phyloP scores from a whole-genome alignment of 305 asterid species.

The Fraxinus velutina region DNA sequence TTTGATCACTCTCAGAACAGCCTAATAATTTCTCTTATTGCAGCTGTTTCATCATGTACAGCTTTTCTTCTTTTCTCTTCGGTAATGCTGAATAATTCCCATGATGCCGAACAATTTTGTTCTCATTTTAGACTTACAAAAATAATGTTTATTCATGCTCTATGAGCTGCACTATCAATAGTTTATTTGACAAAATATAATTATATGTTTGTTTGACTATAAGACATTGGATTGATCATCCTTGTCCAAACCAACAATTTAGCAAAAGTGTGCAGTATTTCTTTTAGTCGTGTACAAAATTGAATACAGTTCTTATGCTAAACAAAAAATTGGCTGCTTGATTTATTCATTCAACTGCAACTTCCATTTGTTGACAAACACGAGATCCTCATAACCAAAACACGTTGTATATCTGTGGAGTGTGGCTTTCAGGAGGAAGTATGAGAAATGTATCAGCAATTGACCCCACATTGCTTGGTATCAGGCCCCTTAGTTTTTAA shows the following conservation, averaged over 20 bases:
- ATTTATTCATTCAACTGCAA: no score
- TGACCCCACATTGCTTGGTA: slow-evolving; percentile 75
- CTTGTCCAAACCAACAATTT: slow-evolving; percentile 1
- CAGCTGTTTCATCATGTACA: not conserved
- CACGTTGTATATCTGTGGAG: slow-evolving; percentile 3
- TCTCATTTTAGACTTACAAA: not conserved
- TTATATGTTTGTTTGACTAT: not conserved
- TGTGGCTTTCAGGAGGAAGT: slow-evolving; percentile 11
- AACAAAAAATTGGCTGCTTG: slow-evolving; percentile 23
- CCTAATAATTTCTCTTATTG: not conserved
- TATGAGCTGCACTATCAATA: not conserved
- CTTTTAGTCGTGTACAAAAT: slow-evolving; percentile 34
- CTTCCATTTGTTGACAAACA: no score
- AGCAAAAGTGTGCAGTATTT: slow-evolving; percentile 21
- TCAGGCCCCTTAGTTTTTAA: slow-evolving; percentile 80
- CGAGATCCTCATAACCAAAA: slow-evolving; percentile 14
- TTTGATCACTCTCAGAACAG: not conserved
- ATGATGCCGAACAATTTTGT: not conserved
- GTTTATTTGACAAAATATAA: not conserved
- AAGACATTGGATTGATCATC: not conserved
- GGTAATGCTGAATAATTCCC: not conserved
- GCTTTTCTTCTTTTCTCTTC: not conserved
- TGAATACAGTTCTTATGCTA: slow-evolving; percentile 22
- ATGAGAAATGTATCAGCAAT: slow-evolving; percentile 49
- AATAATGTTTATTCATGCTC: not conserved